Evolutionary conservation across 2,329 filamentous ascomycete genomes (phyloP).

Genomic region (Cladosporium sp.): DNA sequence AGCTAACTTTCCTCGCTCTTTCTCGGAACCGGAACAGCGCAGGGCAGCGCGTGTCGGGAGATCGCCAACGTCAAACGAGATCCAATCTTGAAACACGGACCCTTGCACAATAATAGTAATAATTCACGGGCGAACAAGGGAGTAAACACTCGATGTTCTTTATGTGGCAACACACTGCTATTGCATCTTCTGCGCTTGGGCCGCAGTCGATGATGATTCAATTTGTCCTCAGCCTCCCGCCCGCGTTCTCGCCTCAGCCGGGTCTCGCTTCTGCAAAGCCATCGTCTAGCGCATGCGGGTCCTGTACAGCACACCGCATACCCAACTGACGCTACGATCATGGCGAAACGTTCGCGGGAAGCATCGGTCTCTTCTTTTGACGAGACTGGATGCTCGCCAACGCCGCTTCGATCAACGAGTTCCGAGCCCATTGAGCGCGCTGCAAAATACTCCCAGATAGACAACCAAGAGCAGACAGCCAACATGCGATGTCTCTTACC

Average conservation of each 20-base stretch:
- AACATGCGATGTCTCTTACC: conserved; percentile 78
- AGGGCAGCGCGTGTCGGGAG: background rate
- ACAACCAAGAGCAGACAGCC: conserved; percentile 36
- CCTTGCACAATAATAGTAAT: too few relatives aligned
- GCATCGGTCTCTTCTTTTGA: conserved; percentile 40
- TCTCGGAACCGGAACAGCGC: background rate
- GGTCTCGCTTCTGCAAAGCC: conserved; percentile 5
- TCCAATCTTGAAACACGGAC: too few relatives aligned
- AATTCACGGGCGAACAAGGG: too few relatives aligned
- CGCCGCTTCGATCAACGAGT: conserved; percentile 19
- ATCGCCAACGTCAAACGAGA: background rate
- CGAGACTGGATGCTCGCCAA: conserved; percentile 16
- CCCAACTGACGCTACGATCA: conserved; percentile 27
- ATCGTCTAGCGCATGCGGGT: conserved; percentile 14
- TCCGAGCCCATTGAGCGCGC: conserved; percentile 17
- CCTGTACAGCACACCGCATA: conserved; percentile 13
- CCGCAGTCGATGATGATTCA: background rate
- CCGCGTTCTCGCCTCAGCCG: background rate
- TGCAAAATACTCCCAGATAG: conserved; percentile 53
- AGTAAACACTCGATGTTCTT: too few relatives aligned
- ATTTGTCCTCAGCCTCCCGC: background rate
- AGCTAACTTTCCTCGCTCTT: conserved; percentile 5
- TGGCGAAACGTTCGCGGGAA: conserved; percentile 59
- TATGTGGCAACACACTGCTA: too few relatives aligned
- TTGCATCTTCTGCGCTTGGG: background rate